phyloP scores from a whole-genome alignment of 768 basidiomycete species.

The Xanthoconium stramineum region DNA sequence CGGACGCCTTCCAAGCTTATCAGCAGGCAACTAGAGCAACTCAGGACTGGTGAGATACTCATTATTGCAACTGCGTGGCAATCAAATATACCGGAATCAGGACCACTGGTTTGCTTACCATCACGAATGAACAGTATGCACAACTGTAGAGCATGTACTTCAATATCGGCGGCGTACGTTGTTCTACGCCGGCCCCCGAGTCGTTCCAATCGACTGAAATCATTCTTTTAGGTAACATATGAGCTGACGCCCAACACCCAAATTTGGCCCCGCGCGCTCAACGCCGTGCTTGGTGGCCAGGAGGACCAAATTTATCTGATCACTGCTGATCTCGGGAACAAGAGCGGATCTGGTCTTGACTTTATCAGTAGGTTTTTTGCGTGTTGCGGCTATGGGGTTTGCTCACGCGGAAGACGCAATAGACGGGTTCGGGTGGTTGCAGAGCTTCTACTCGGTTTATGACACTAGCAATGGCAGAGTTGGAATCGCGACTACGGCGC shows the following conservation, averaged over 20 bases:
- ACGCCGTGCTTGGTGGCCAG: conserved; percentile 54
- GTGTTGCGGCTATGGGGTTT: background rate
- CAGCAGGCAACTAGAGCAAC: conserved; percentile 50
- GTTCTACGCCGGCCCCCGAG: background rate
- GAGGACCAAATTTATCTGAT: conserved; percentile 52
- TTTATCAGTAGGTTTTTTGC: conserved; percentile 51
- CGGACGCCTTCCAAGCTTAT: conserved; percentile 57
- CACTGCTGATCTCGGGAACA: conserved; percentile 47
- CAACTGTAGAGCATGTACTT: conserved; percentile 53
- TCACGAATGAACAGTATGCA: conserved; percentile 47
- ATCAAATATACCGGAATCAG: conserved; percentile 21
- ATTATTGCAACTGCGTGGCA: background rate
- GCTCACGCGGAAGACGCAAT: background rate
- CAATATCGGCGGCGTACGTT: conserved; percentile 42
- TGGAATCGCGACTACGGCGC: conserved; percentile 31
- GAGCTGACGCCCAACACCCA: conserved; percentile 63
- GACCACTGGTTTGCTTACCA: conserved; percentile 52
- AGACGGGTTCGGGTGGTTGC: conserved; percentile 58
- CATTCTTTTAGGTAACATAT: conserved; percentile 39
- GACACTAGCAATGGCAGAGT: conserved; percentile 34
- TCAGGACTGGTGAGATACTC: conserved; percentile 41
- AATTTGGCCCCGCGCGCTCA: conserved; percentile 63
- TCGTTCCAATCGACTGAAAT: background rate
- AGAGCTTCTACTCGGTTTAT: conserved; percentile 60
- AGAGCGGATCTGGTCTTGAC: conserved; percentile 56